These are phyloP conservation scores for Colletotrichum sp. DNA, from an alignment of 2,329 filamentous ascomycete species.

Conservation along the genomic window DNA sequence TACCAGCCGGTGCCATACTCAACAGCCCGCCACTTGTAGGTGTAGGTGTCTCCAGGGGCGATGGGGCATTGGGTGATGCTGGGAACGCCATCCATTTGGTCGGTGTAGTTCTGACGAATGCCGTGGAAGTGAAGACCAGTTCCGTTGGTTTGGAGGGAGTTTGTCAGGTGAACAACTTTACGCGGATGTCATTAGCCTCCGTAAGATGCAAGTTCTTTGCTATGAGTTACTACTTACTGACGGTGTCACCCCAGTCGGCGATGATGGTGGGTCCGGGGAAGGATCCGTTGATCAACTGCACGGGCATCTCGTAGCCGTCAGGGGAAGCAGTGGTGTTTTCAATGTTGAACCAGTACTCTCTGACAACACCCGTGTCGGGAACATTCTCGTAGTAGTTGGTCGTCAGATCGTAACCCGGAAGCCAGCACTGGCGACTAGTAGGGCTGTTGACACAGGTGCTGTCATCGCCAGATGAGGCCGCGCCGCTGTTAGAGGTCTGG, in stretches of 20 bases:
- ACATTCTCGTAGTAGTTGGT: neutral
- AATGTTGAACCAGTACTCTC: neutral
- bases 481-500: neutral
- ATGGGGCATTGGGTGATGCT: slow-evolving; percentile 55
- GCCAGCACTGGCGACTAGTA: neutral
- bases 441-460: neutral
- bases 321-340: neutral
- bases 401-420: neutral
- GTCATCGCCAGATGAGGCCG: neutral
- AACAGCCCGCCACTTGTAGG: slow-evolving; percentile 62
- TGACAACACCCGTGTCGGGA: neutral
- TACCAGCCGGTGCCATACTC: slow-evolving; percentile 64
- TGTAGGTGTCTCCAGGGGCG: slow-evolving; percentile 54
- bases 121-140: slow-evolving; percentile 70
- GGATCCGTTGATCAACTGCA: neutral
- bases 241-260: neutral
- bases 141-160: slow-evolving; percentile 56
- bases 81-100: slow-evolving; percentile 61
- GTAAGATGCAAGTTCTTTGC: neutral
- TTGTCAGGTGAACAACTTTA: slow-evolving; percentile 54
- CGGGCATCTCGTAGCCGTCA: neutral
- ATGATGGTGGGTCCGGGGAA: neutral
- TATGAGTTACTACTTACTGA: neutral
- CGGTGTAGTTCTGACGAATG: slow-evolving; percentile 59
- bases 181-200: neutral